phyloP scores from a whole-genome alignment of 2,329 filamentous ascomycete species.

The Fusarium buxicola region DNA sequence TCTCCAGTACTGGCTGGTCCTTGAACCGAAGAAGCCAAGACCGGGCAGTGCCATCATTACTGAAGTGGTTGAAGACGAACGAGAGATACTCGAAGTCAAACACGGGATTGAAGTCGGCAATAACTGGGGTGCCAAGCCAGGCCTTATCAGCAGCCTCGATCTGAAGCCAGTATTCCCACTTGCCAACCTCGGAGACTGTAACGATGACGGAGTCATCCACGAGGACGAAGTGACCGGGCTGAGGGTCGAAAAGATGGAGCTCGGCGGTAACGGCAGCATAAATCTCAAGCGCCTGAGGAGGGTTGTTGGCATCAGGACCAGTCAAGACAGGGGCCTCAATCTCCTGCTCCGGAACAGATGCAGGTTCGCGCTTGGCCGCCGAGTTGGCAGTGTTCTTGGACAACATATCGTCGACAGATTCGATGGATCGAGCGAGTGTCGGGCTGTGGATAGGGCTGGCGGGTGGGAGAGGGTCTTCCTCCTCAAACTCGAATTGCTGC shows the following conservation, averaged over 20 bases:
- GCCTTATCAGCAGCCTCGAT: conserved; percentile 80
- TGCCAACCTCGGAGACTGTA: conserved; percentile 85
- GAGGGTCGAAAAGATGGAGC: conserved; percentile 93
- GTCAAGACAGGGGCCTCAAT: conserved; percentile 45
- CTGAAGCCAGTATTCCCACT: conserved; percentile 97
- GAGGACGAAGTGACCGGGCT: conserved; percentile 83
- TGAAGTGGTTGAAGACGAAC: conserved; percentile 98
- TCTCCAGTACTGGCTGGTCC: conserved; percentile 81
- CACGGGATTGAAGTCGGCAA: conserved; percentile 94
- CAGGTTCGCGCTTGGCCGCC: conserved; percentile 57
- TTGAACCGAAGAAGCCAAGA: conserved; percentile 96
- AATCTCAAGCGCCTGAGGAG: conserved; percentile 77
- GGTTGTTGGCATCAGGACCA: conserved; percentile 46
- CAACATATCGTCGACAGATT: conserved; percentile 69
- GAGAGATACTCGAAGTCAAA: conserved; percentile 99
- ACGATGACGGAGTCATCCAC: conserved; percentile 82
- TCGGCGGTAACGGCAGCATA: conserved; percentile 83
- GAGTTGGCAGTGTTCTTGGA: conserved; percentile 62
- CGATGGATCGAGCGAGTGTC: conserved; percentile 63
- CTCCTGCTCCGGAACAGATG: conserved; percentile 48
- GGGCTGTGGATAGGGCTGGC: conserved; percentile 73
- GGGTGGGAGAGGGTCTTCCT: conserved; percentile 71
- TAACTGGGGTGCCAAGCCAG: conserved; percentile 87
- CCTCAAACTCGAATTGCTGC: conserved; percentile 81
- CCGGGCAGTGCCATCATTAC: conserved; percentile 86